Evolutionary conservation across 1,139 yeast species (phyloP), one percentile per base, ranked within the genome.

Genomic region (Yamadazyma triangularis): DNA sequence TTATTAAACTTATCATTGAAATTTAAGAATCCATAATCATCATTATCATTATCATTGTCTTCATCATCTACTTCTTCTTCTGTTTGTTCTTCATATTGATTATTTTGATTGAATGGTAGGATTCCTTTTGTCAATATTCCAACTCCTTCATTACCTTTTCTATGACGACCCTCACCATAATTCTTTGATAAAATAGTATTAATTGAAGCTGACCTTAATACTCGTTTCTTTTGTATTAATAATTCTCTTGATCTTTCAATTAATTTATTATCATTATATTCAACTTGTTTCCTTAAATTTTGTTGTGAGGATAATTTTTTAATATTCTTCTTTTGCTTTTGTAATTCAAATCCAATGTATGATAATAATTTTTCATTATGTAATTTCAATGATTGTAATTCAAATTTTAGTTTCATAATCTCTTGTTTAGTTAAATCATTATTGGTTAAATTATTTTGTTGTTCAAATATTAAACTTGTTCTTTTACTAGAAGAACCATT

Each of bases 291-390:
- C 29, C 25, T 10, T 24, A 38, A 30, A 38, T 50, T 34, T 42
- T 64, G 67, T 35, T 60, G 60, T 32, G 60, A 60, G 10, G 68
- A 56, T 31, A 68, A 51, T 39, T 58, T 64, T 41, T 59, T 59
- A 34, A 66, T 58, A 42, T 62, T 66, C 40, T 64, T 59, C 53
- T 64, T 66, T 40, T 67, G 70, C 36, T 70, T 67, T 41, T 75
- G 80, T 34, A 73, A 53, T 40, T 73, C 72, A 43, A 73, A 75
- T 18, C 80, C 79, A 48, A 75, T 75, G 44, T 73, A 75, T 15
- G 78, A 70, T 33, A 73, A 54, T 23, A 75, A 56, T 46, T 75
- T 74, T 37, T 75, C 80, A 47, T 73, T 73, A 44, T 75, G 79
- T 32, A 74, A 50, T 41, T 68, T 65, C 37, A 75, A 55, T 9